Conservation (phyloP, 116 monocot species). For the Papilionanthe hybrid region DNA sequence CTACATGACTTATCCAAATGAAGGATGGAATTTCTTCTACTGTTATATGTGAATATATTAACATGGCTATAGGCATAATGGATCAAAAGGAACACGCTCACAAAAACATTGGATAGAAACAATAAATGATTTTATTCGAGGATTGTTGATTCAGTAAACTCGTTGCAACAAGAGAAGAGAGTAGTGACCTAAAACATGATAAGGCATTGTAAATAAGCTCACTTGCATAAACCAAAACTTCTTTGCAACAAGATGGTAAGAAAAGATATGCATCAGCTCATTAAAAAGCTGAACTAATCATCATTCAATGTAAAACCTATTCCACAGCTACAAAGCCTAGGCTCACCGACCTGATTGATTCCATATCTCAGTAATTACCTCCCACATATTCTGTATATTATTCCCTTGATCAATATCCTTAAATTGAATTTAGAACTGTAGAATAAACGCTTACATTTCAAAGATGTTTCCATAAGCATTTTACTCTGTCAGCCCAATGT, state of each 20-base stretch:
- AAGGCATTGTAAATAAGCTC: no score
- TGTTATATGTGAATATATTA: neutral
- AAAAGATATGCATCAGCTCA: neutral
- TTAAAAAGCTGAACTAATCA: neutral
- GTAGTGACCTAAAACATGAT: no score
- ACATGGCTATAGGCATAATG: neutral
- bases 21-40: neutral
- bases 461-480: neutral
- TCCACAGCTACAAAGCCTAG: neutral
- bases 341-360: neutral
- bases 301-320: neutral
- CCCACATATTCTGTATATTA: neutral
- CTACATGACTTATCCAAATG: neutral
- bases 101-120: no score
- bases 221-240: no score
- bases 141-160: no score
- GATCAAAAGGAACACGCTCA: no score
- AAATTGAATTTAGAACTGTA: neutral
- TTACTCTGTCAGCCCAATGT: neutral
- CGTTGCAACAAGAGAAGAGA: no score
- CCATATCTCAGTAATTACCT: neutral
- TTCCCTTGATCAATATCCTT: neutral
- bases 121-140: no score
- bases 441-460: neutral
- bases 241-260: neutral